phyloP scores from a whole-genome alignment of 208 protist species.

The Leishmania martiniquensis region DNA sequence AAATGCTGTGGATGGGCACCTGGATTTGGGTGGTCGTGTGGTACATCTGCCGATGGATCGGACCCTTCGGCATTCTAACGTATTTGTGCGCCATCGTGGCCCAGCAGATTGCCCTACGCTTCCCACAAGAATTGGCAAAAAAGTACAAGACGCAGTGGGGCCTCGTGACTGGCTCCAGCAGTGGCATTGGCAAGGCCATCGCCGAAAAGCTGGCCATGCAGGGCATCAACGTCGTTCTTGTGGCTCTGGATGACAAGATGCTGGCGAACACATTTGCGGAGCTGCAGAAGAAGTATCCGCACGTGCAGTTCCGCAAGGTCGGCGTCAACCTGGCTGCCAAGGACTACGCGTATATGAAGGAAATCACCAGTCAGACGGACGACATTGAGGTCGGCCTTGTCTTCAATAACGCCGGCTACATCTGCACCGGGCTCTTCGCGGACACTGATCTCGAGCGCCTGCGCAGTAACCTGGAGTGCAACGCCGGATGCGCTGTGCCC shows the following conservation, averaged over 20 bases:
- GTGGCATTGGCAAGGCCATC: conserved; percentile 96
- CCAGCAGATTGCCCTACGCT: conserved; percentile 61
- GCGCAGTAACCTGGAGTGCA: conserved; percentile 91
- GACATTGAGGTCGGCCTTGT: conserved; percentile 76
- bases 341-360: conserved; percentile 70
- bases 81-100: conserved; percentile 53
- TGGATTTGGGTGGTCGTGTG: conserved; percentile 60
- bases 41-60: conserved; percentile 70
- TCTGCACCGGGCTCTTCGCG: conserved; percentile 89
- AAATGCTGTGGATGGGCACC: conserved; percentile 73
- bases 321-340: conserved; percentile 86
- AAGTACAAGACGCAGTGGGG: conserved; percentile 86
- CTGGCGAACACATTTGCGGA: conserved; percentile 76
- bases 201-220: conserved; percentile 92
- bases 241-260: conserved; percentile 89
- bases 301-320: conserved; percentile 86
- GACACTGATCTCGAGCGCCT: conserved; percentile 82
- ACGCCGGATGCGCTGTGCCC: conserved; percentile 81
- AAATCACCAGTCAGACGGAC: conserved; percentile 69
- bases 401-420: conserved; percentile 97
- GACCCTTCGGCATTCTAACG: conserved; percentile 77
- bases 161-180: conserved; percentile 95
- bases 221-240: conserved; percentile 92
- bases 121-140: conserved; percentile 79
- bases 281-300: conserved; percentile 73